Evolutionary conservation across 306 rosid genomes (phyloP).

Genomic region (Comarum palustre): DNA sequence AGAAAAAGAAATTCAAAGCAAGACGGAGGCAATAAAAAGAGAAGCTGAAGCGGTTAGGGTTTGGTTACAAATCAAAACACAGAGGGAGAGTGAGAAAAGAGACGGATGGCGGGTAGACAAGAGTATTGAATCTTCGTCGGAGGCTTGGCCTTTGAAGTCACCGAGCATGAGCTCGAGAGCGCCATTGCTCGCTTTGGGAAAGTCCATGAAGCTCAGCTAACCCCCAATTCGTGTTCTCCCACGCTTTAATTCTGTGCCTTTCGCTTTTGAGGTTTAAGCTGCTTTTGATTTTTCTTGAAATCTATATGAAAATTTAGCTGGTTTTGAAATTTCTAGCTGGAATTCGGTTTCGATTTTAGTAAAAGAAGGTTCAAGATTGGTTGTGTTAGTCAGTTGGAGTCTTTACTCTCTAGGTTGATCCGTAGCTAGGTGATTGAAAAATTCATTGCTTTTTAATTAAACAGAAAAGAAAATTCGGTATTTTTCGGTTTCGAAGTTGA

Average conservation of each 20-base stretch:
- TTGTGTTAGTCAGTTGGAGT: not conserved
- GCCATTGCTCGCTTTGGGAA: constrained; percentile 82
- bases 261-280: not conserved
- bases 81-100: not conserved
- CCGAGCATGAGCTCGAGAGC: constrained; percentile 86
- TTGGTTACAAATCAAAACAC: not conserved
- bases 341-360: not conserved
- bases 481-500: not conserved
- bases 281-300: not conserved
- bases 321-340: not conserved
- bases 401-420: not conserved
- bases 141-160: constrained; percentile 78
- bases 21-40: not conserved
- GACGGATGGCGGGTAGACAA: constrained; percentile 75
- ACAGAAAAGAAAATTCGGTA: not conserved
- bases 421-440: not conserved
- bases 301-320: not conserved
- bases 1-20: not conserved
- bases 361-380: not conserved
- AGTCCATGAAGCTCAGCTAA: constrained; percentile 74
- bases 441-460: not conserved
- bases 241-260: not conserved
- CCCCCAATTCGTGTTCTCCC: not conserved
- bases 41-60: constrained; percentile 18
- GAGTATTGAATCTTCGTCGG: constrained; percentile 88